Percentiles rank a stretch among this genome's conserved stretches.
Conservation (phyloP, 371 early-diverging fungal species). For the Mortierella sp. region DNA sequence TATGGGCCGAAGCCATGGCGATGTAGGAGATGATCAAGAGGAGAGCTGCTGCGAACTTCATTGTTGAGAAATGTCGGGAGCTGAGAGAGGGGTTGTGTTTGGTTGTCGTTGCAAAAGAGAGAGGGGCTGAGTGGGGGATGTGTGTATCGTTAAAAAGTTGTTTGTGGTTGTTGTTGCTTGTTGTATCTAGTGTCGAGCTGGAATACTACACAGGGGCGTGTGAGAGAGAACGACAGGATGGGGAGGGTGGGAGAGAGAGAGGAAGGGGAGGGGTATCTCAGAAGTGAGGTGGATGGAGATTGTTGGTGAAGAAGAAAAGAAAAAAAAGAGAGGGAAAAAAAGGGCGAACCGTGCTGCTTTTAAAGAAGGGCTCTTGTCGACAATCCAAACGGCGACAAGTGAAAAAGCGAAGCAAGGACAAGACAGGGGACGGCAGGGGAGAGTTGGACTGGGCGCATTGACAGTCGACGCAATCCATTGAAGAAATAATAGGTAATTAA, state of each 20-base stretch:
- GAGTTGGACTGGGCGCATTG: background rate
- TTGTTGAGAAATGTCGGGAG: conserved; percentile 5
- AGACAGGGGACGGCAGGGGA: too few relatives aligned
- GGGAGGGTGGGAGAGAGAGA: conserved; percentile 2
- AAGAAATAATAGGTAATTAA: background rate
- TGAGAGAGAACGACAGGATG: background rate
- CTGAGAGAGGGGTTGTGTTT: background rate
- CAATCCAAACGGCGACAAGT: background rate
- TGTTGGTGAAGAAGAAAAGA: background rate
- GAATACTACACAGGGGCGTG: background rate
- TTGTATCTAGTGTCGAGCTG: background rate
- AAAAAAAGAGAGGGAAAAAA: conserved; percentile 10
- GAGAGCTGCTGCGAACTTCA: conserved; percentile 46
- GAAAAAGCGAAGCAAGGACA: background rate
- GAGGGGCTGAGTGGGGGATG: background rate
- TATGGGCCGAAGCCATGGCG: conserved; percentile 45
- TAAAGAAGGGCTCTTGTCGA: conserved; percentile 11
- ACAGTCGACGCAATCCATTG: background rate
- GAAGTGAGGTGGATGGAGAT: background rate
- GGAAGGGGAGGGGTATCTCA: conserved; percentile 4
- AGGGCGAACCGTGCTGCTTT: conserved; percentile 4
- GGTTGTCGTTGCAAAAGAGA: background rate
- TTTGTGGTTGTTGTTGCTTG: background rate
- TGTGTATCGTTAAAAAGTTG: background rate
- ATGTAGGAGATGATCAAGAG: conserved; percentile 30